Evolutionary conservation across 495 filamentous ascomycete genomes (phyloP).

Genomic region (Annulohypoxylon moriforme): DNA sequence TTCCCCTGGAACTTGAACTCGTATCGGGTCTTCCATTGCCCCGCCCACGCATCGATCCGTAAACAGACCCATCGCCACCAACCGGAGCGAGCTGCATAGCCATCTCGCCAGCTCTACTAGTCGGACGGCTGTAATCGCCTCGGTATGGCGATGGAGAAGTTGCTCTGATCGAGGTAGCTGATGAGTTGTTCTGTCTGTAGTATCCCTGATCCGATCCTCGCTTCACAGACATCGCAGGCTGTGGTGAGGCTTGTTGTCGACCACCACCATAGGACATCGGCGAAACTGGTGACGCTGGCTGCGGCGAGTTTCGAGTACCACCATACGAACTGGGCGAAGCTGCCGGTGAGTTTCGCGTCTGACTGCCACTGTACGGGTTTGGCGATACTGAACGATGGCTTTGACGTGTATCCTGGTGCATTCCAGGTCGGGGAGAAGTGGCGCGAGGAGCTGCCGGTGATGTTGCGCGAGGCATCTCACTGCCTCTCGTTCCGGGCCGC

Average conservation of each 20-base stretch:
- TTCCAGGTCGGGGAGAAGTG: slow-evolving; percentile 63
- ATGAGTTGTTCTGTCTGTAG: slow-evolving; percentile 68
- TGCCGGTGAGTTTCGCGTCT: slow-evolving; percentile 48
- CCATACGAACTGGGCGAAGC: slow-evolving; percentile 64
- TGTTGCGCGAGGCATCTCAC: slow-evolving; percentile 60
- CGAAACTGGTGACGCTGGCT: slow-evolving; percentile 49
- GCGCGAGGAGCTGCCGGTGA: slow-evolving; percentile 64
- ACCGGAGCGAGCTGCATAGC: slow-evolving; percentile 79
- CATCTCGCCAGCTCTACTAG: slow-evolving; percentile 75
- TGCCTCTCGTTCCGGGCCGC: slow-evolving; percentile 59
- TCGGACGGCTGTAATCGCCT: slow-evolving; percentile 65
- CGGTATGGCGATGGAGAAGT: slow-evolving; percentile 67
- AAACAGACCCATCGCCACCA: slow-evolving; percentile 44
- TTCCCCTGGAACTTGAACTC: slow-evolving; percentile 55
- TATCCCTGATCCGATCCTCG: slow-evolving; percentile 68
- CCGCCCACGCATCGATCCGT: slow-evolving; percentile 63
- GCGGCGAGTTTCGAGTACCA: slow-evolving; percentile 50
- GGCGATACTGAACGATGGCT: slow-evolving; percentile 57
- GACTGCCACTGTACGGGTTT: slow-evolving; percentile 46
- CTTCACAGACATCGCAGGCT: slow-evolving; percentile 53
- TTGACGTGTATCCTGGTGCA: slow-evolving; percentile 51
- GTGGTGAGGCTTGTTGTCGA: slow-evolving; percentile 54
- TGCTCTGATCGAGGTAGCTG: slow-evolving; percentile 63
- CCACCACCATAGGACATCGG: slow-evolving; percentile 42
- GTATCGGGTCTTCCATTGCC: slow-evolving; percentile 51